phyloP scores from a whole-genome alignment of 2,329 filamentous ascomycete genomes.

The Fusarium goolgardi region DNA sequence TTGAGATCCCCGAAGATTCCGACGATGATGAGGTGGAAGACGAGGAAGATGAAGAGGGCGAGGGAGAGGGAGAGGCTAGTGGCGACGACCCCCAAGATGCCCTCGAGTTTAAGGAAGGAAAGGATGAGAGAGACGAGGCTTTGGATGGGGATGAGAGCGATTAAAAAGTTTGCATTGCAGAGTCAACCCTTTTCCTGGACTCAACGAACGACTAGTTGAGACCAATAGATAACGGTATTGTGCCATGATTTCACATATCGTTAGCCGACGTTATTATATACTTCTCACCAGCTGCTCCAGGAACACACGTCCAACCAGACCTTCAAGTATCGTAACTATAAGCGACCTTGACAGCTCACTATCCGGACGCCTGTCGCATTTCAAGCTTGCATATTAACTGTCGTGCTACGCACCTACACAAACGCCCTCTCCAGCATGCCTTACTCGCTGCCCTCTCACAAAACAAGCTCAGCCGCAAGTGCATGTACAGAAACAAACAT shows the following conservation, averaged over 20 bases:
- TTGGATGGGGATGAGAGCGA: constrained; percentile 72
- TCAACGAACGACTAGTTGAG: background rate
- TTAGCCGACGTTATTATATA: background rate
- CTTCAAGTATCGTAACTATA: background rate
- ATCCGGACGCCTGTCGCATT: background rate
- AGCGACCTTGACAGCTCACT: background rate
- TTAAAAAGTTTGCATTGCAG: constrained; percentile 43
- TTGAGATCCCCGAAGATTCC: constrained; percentile 59
- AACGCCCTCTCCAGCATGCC: constrained; percentile 3
- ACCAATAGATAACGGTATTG: constrained; percentile 6
- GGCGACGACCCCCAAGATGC: constrained; percentile 67
- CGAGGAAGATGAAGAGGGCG: constrained; percentile 55
- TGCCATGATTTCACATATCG: background rate
- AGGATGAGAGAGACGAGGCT: constrained; percentile 68
- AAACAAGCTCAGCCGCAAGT: constrained; percentile 6
- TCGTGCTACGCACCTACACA: constrained; percentile 10
- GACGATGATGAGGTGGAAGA: constrained; percentile 63
- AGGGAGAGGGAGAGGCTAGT: constrained; percentile 60
- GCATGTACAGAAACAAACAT: constrained; percentile 26
- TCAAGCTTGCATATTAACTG: constrained; percentile 3
- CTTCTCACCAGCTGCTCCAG: background rate
- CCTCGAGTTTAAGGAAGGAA: constrained; percentile 61
- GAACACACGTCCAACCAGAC: background rate
- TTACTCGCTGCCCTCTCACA: constrained; percentile 26
- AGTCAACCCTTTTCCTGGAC: background rate